These are phyloP conservation scores for Yueomyces sinensis DNA, from an alignment of 805 yeast genomes.

Conservation along the genomic window DNA sequence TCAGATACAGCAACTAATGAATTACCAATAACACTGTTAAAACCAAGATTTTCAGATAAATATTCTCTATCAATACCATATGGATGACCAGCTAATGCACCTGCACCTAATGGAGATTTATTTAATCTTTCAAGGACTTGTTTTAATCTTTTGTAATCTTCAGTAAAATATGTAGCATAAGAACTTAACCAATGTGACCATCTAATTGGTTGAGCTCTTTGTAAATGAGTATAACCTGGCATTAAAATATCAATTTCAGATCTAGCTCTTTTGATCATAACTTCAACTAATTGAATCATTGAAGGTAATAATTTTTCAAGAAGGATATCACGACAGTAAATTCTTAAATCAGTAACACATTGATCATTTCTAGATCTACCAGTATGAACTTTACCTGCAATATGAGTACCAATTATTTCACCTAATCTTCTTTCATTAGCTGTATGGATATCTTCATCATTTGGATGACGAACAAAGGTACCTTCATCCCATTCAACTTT, in stretches of 20 bases:
- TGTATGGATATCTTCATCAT: slow-evolving; percentile 95
- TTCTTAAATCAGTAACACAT: slow-evolving; percentile 98
- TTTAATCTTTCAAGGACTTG: slow-evolving; percentile 77
- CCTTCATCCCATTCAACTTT: slow-evolving; percentile 83
- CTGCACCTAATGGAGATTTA: slow-evolving; percentile 86
- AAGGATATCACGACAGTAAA: slow-evolving; percentile 74
- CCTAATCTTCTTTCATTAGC: slow-evolving; percentile 98
- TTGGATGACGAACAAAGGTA: slow-evolving; percentile 20
- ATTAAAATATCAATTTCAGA: slow-evolving; percentile 80
- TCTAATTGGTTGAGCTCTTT: slow-evolving; percentile 98
- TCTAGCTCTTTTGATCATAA: slow-evolving; percentile 63
- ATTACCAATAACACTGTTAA: slow-evolving; percentile 81
- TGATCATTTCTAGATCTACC: slow-evolving; percentile 98
- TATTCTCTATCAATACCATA: slow-evolving; percentile 96
- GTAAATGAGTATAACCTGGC: slow-evolving; percentile 99
- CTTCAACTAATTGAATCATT: slow-evolving; percentile 49
- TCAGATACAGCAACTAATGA: slow-evolving; percentile 95
- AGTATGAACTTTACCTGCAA: slow-evolving; percentile 98
- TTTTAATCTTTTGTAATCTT: slow-evolving; percentile 73
- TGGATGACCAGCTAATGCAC: slow-evolving; percentile 98
- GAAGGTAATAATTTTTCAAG: slow-evolving; percentile 39
- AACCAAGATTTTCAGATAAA: slow-evolving; percentile 69
- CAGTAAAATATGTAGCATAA: slow-evolving; percentile 88
- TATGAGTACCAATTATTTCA: slow-evolving; percentile 83
- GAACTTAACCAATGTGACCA: slow-evolving; percentile 97